Evolutionary conservation across 495 filamentous ascomycete genomes (phyloP).

Genomic region (Penicillium tannophilum): DNA sequence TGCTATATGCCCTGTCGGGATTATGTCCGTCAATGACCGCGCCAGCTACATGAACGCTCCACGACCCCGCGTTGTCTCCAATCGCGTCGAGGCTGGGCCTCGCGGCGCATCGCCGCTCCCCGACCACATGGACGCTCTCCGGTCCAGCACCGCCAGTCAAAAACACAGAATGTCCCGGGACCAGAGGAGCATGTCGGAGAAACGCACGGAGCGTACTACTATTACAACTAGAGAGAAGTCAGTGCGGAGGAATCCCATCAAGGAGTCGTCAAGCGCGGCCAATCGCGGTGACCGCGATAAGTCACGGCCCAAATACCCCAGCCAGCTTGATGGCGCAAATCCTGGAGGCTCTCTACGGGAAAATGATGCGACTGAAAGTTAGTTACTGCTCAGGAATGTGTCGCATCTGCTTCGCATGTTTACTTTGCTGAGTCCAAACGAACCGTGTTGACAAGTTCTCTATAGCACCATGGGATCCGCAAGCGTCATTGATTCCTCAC

Average conservation of each 20-base stretch:
- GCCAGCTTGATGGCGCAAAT: conserved; percentile 42
- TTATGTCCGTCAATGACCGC: conserved; percentile 51
- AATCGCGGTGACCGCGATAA: conserved; percentile 49
- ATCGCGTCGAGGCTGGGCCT: conserved; percentile 45
- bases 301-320: conserved; percentile 40
- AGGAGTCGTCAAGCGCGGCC: conserved; percentile 50
- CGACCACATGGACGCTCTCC: conserved; percentile 40
- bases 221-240: conserved; percentile 67
- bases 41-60: conserved; percentile 47
- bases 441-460: conserved; percentile 3
- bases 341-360: conserved; percentile 42
- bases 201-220: conserved; percentile 46
- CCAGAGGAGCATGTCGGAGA: conserved; percentile 35
- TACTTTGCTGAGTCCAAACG: background rate
- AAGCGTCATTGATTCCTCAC: conserved; percentile 77
- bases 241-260: conserved; percentile 65
- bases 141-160: conserved; percentile 38
- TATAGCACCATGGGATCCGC: conserved; percentile 75
- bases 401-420: background rate
- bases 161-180: conserved; percentile 39
- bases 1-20: conserved; percentile 28
- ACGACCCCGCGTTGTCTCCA: conserved; percentile 50
- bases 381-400: conserved; percentile 16
- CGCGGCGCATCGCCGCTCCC: conserved; percentile 39
- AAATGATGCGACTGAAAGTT: conserved; percentile 40